phyloP scores from a whole-genome alignment of 1,284 basidiomycete genomes.

The Hymenochaete sp. region DNA sequence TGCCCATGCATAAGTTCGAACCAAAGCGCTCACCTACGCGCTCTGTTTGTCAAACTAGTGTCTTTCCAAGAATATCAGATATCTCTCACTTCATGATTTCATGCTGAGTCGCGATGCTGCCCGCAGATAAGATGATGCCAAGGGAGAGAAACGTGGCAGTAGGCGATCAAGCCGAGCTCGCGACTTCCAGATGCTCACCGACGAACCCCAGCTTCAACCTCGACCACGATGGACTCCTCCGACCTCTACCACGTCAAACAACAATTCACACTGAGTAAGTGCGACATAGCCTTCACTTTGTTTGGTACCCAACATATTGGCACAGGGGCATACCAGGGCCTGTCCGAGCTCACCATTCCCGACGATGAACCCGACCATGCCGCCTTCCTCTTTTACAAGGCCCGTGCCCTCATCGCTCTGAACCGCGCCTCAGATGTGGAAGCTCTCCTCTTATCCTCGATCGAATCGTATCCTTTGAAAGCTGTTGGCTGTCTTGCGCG shows the following conservation, averaged over 20 bases:
- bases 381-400: conserved; percentile 68
- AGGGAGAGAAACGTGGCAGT: no score
- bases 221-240: conserved; percentile 13
- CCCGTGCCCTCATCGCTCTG: conserved; percentile 76
- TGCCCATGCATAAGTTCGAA: no score
- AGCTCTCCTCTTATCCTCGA: conserved; percentile 46
- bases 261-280: conserved; percentile 15
- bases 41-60: no score
- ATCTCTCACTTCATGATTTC: no score
- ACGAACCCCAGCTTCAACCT: neutral
- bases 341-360: conserved; percentile 47
- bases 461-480: conserved; percentile 60
- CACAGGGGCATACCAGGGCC: conserved; percentile 60
- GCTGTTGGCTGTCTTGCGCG: conserved; percentile 66
- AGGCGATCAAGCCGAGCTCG: no score
- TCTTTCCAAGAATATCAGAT: no score
- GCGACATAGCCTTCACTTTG: neutral
- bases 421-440: conserved; percentile 49
- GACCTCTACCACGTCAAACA: conserved; percentile 17
- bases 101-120: no score
- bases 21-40: no score
- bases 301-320: neutral
- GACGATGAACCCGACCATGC: conserved; percentile 58
- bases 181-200: no score
- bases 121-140: no score